A percentile compares a stretch with the other conserved stretches of the same genome.
Evolutionary conservation across 208 protist species (phyloP).

Genomic region (Wallacemonas rigidus): DNA sequence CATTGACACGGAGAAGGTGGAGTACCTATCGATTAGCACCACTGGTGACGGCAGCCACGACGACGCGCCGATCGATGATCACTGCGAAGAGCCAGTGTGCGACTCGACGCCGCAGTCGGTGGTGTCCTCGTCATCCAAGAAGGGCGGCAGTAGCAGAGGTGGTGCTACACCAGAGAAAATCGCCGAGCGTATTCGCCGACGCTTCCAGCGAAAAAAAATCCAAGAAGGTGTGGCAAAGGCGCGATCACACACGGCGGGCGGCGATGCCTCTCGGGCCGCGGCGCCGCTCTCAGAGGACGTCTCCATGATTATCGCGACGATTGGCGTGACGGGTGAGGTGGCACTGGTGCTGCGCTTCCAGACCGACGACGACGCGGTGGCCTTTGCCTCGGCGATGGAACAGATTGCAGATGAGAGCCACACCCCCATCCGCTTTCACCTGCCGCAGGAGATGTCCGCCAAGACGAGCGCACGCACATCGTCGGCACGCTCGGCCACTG

Average conservation of each 20-base stretch:
- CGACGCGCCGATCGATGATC: neutral
- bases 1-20: slow-evolving; percentile 29
- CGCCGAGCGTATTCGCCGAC: slow-evolving; percentile 11
- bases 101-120: neutral
- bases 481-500: neutral
- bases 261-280: neutral
- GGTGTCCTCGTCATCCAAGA: slow-evolving; percentile 3
- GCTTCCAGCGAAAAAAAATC: slow-evolving; percentile 10
- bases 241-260: neutral
- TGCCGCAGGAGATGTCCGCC: neutral
- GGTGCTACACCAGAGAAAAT: slow-evolving; percentile 13
- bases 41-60: slow-evolving; percentile 21
- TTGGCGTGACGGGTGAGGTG: slow-evolving; percentile 29
- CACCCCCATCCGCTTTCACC: slow-evolving; percentile 9
- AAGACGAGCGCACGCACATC: neutral
- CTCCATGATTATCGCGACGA: slow-evolving; percentile 22
- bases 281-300: neutral
- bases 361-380: slow-evolving; percentile 19
- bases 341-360: slow-evolving; percentile 34
- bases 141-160: neutral
- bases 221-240: neutral
- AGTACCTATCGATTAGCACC: slow-evolving; percentile 31
- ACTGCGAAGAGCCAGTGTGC: neutral
- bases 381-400: slow-evolving; percentile 23
- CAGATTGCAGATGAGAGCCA: slow-evolving; percentile 8